A percentile compares a stretch with the other conserved stretches of the same genome.
These are phyloP conservation scores for Mimosa pudica DNA, from an alignment of 306 rosid species.

Conservation along the genomic window DNA sequence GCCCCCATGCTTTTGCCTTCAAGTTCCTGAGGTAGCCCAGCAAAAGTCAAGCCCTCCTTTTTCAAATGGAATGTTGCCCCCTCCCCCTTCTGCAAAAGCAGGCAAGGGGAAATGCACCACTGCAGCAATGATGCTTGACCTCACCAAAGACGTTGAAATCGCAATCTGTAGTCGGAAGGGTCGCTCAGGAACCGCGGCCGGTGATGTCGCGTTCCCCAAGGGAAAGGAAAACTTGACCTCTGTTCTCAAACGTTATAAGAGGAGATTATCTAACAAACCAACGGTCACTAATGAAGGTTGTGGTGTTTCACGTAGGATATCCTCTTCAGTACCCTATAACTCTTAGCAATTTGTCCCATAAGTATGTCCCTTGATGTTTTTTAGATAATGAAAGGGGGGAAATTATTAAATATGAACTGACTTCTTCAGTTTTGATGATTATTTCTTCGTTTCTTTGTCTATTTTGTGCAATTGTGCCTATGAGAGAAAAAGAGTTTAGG, in stretches of 20 bases:
- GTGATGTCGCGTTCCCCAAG: slow-evolving; percentile 90
- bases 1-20: slow-evolving; percentile 88
- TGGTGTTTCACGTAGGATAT: slow-evolving; percentile 56
- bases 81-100: slow-evolving; percentile 78
- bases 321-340: slow-evolving; percentile 50
- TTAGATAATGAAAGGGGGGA: slow-evolving; percentile 41
- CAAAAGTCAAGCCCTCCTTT: slow-evolving; percentile 67
- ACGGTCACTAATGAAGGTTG: slow-evolving; percentile 33
- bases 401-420: slow-evolving; percentile 26
- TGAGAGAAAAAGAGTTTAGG: not conserved
- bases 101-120: slow-evolving; percentile 84
- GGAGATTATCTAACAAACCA: slow-evolving; percentile 69
- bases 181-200: slow-evolving; percentile 85
- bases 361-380: slow-evolving; percentile 42
- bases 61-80: slow-evolving; percentile 89
- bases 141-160: slow-evolving; percentile 79
- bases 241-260: slow-evolving; percentile 90
- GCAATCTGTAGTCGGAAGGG: slow-evolving; percentile 82
- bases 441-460: not conserved
- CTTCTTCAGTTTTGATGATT: slow-evolving; percentile 17
- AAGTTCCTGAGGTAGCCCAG: slow-evolving; percentile 59
- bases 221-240: slow-evolving; percentile 88
- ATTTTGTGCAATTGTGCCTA: slow-evolving; percentile 6
- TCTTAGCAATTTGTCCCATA: slow-evolving; percentile 33
- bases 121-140: slow-evolving; percentile 58